Evolutionary conservation across 306 rosid species (phyloP), one percentile per base, ranked within the genome.

Genomic region (Ceratonia siliqua): DNA sequence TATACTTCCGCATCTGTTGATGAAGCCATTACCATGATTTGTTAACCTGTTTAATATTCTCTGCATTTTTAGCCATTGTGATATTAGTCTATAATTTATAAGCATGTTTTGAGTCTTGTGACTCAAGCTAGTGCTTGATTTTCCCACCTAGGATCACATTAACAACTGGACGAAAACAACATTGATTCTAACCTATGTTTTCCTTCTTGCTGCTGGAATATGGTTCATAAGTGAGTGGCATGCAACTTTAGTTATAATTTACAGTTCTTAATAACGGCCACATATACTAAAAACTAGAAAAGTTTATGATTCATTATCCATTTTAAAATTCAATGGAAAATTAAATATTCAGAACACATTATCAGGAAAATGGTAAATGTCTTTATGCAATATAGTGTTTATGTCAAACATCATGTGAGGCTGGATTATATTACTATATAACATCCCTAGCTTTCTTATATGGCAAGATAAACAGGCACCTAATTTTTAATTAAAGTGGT

Each of bases 141-240:
- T 81, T 81, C 28, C 11, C 74, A 45, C 61, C 48, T 88, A 92
- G 97, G 94, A 90, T 85, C 74, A 79, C 66, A 66, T 90, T 67
- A 66, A 88, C 50, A 89, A 88, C 61, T 92, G 96, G 97, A 92
- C 90, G 83, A 79, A 67, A 74, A 85, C 97, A 39, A 17, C 97
- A 42, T 82, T 92, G 27, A 82, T 80, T 72, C 72, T 92, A 66
- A 92, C 97, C 38, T 76, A 96, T 42, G 8, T 92, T 68, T 83
- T 86, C 81, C 90, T 92, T 81, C 69, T 90, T 72, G 97, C 97
- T 35, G 88, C 96, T 62, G 86, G 58, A 53, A 72, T 88, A 72
- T 92, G 97, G 97, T 90, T 88, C 80, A 73, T 88, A 43, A 96
- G 97, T 90, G 68, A 85, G 89, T 62, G 33, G n/a, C 54, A 33